Conservation (phyloP, 257 asterid species). For the Solanum phureja region DNA sequence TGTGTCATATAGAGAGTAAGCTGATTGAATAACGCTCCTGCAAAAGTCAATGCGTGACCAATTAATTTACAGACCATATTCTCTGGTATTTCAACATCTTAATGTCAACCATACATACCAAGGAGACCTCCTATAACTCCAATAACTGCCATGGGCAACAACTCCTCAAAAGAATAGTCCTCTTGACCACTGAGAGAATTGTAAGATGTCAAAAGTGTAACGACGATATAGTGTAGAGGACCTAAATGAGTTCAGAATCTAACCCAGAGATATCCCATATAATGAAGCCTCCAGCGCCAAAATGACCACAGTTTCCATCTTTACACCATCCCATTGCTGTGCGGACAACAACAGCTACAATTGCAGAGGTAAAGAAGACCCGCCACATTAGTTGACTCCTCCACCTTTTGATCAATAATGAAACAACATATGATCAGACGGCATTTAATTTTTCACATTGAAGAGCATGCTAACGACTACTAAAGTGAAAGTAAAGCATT, state of each 20-base stretch:
- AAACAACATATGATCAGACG: neutral
- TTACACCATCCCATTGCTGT: conserved; percentile 97
- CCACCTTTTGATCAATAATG: conserved; percentile 59
- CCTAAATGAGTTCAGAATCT: conserved; percentile 21
- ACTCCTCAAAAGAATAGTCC: conserved; percentile 88
- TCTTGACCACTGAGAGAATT: conserved; percentile 85
- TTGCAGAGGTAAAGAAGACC: conserved; percentile 94
- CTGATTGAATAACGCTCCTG: conserved; percentile 97
- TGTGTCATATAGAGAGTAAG: conserved; percentile 73
- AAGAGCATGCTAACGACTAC: neutral
- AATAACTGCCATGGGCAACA: conserved; percentile 95
- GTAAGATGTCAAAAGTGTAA: conserved; percentile 14
- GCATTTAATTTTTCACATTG: neutral
- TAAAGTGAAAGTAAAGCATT: neutral
- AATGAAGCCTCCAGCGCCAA: conserved; percentile 97
- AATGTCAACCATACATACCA: conserved; percentile 38
- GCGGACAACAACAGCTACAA: conserved; percentile 96
- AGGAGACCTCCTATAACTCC: conserved; percentile 99
- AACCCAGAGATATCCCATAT: conserved; percentile 97
- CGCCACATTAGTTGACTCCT: conserved; percentile 99
- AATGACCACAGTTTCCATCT: conserved; percentile 98
- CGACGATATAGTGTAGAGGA: conserved; percentile 9
- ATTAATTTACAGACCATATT: conserved; percentile 3
- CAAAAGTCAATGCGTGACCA: conserved; percentile 1
- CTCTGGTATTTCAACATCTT: conserved; percentile 4